Evolutionary conservation across 768 basidiomycete species (phyloP).

Genomic region (Kwoniella dejecticola): DNA sequence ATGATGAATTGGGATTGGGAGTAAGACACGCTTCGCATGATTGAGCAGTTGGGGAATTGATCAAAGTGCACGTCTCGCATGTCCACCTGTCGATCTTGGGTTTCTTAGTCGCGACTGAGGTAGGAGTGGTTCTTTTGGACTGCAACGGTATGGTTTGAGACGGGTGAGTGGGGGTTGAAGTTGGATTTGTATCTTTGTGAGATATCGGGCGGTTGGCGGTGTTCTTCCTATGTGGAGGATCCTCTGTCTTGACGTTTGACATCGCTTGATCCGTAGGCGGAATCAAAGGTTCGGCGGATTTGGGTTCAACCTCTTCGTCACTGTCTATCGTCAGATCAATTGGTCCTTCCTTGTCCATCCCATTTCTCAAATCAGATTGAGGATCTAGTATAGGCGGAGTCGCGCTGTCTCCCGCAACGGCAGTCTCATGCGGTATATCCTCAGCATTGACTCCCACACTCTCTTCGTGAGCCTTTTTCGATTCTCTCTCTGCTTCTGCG

Average conservation of each 20-base stretch:
- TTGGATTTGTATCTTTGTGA: no score
- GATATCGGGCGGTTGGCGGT: background rate
- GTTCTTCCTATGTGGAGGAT: no score
- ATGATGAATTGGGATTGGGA: constrained; percentile 52
- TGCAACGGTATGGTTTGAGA: background rate
- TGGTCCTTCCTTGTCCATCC: background rate
- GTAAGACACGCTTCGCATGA: constrained; percentile 68
- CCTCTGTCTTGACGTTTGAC: no score
- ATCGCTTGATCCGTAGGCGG: background rate
- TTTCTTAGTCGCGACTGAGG: constrained; percentile 2
- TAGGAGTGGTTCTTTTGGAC: constrained; percentile 9
- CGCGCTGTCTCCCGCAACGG: background rate
- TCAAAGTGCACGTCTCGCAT: constrained; percentile 65
- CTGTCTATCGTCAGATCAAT: constrained; percentile 20
- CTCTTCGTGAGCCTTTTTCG: constrained; percentile 68
- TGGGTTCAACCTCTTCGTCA: constrained; percentile 4
- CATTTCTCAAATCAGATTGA: no score
- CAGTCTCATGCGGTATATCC: constrained; percentile 26
- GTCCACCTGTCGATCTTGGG: constrained; percentile 46
- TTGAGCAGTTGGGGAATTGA: constrained; percentile 61
- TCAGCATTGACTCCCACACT: constrained; percentile 65
- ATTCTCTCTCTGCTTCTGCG: constrained; percentile 55
- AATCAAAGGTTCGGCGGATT: no score
- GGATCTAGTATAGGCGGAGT: no score
- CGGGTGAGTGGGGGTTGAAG: no score